Evolutionary conservation across 148 eudicot genomes (phyloP).

Genomic region (Silene latifolia): DNA sequence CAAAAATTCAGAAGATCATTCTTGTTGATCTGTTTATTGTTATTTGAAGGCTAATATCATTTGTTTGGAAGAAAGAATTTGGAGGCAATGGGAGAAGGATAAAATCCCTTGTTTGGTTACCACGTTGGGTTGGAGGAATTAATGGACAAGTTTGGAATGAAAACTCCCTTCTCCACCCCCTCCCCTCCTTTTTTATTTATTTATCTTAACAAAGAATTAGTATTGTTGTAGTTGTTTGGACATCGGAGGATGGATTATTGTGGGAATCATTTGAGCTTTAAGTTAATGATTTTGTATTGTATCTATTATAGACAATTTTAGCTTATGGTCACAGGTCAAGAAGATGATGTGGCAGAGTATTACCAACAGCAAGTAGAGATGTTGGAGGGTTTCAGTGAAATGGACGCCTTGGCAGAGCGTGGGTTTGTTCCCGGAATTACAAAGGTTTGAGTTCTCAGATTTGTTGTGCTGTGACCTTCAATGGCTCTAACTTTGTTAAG

Average conservation of each 20-base stretch:
- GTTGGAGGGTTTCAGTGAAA: conserved; percentile 80
- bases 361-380: conserved; percentile 81
- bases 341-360: conserved; percentile 77
- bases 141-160: too few relatives aligned
- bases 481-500: neutral
- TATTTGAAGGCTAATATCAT: neutral
- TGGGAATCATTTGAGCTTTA: neutral
- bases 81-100: neutral
- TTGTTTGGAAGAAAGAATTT: neutral
- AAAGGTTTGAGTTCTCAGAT: conserved; percentile 33
- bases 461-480: neutral
- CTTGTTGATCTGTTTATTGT: neutral
- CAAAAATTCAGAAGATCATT: neutral
- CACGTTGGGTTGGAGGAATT: neutral
- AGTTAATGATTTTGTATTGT: neutral
- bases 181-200: too few relatives aligned
- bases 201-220: too few relatives aligned
- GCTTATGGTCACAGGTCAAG: conserved; percentile 44
- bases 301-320: neutral
- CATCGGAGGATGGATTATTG: neutral
- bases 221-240: neutral
- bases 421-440: conserved; percentile 79
- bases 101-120: neutral
- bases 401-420: conserved; percentile 83
- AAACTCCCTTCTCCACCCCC: too few relatives aligned